A percentile compares a stretch with the other conserved stretches of the same genome.
phyloP scores from a whole-genome alignment of 306 rosid genomes.

The Citrullus mucosospermus region DNA sequence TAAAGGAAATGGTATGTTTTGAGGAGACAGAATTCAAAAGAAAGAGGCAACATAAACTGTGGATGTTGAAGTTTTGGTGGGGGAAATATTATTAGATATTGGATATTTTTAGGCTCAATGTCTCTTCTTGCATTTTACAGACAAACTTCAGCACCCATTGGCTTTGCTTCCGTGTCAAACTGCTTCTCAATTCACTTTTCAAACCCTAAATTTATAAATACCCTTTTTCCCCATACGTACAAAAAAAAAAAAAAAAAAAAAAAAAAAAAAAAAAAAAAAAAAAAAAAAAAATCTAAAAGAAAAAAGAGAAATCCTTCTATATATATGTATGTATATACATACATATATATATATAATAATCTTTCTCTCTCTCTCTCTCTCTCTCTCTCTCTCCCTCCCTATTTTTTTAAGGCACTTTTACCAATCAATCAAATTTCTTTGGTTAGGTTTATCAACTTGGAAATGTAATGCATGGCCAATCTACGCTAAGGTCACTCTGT shows the following conservation, averaged over 20 bases:
- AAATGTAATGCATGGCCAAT: not conserved
- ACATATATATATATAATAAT: not conserved
- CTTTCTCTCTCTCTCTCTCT: not conserved
- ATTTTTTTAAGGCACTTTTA: not conserved
- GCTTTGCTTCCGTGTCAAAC: conserved; percentile 7
- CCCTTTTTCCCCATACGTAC: not conserved
- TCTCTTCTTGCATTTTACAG: not conserved
- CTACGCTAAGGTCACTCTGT: not conserved
- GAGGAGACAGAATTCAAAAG: conserved; percentile 1
- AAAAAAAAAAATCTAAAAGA: not conserved
- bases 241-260: not conserved
- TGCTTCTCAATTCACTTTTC: not conserved
- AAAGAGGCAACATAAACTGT: not conserved
- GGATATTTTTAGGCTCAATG: too few species aligned
- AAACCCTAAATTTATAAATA: not conserved
- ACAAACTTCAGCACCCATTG: not conserved
- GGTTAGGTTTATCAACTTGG: not conserved
- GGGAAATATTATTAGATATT: not conserved
- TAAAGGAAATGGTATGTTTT: too few species aligned
- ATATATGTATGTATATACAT: too few species aligned
- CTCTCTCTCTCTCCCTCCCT: not conserved
- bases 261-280: not conserved
- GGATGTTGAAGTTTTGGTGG: not conserved
- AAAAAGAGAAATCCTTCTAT: not conserved
- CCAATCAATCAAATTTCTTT: not conserved